Conservation (phyloP, 257 asterid genomes). For the Cordia subcordata region DNA sequence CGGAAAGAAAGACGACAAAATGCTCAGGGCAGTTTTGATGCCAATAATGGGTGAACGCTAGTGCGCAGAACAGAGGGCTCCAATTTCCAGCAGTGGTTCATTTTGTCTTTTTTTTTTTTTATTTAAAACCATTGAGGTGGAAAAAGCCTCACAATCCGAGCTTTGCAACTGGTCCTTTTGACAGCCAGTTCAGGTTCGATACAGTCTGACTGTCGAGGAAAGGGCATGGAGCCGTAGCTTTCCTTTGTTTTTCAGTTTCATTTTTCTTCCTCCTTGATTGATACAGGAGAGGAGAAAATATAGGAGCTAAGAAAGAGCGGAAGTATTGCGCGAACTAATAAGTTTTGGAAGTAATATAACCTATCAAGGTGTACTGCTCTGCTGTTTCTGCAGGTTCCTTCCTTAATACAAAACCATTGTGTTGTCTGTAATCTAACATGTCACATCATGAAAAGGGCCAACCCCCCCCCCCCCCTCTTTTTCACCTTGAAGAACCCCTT, state of each 20-base stretch:
- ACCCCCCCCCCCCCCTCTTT: background rate
- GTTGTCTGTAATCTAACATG: slow-evolving; percentile 22
- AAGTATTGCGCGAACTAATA: slow-evolving; percentile 10
- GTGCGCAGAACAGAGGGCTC: background rate
- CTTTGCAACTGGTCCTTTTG: slow-evolving; percentile 6
- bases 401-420: slow-evolving; percentile 2
- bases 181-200: background rate
- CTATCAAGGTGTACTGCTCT: slow-evolving; percentile 1
- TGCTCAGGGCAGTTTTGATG: slow-evolving; percentile 62
- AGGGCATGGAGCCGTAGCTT: slow-evolving; percentile 3
- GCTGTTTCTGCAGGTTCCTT: slow-evolving; percentile 2
- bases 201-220: slow-evolving; percentile 5
- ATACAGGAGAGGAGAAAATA: slow-evolving; percentile 7
- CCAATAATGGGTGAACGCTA: slow-evolving; percentile 30
- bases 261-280: background rate
- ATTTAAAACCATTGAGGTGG: too few species aligned
- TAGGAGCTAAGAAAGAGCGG: slow-evolving; percentile 5
- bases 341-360: slow-evolving; percentile 5
- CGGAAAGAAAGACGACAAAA: slow-evolving; percentile 74
- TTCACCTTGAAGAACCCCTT: background rate
- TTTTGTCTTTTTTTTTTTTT: slow-evolving; percentile 11
- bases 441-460: background rate
- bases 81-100: slow-evolving; percentile 17
- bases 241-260: background rate
- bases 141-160: background rate